Conservation (phyloP, 805 yeast species). For the Yarrowia osloensis region DNA sequence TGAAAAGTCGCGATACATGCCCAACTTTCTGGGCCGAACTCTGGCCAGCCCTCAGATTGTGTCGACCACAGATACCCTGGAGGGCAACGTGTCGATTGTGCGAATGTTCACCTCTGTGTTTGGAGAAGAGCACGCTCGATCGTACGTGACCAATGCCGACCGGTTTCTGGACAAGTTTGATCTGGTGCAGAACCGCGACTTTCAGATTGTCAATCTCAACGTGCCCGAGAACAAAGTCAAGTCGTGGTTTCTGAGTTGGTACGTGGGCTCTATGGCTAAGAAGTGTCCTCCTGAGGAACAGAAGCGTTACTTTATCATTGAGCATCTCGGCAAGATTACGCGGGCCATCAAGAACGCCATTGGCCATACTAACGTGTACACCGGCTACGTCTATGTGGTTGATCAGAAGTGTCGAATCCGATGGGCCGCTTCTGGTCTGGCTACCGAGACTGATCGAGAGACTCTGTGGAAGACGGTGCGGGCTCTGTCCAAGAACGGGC, state of each 20-base stretch:
- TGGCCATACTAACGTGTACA: slow-evolving; percentile 68
- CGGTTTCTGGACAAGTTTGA: slow-evolving; percentile 47
- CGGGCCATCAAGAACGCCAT: slow-evolving; percentile 51
- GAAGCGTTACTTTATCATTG: slow-evolving; percentile 19
- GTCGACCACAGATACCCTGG: slow-evolving; percentile 46
- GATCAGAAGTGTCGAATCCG: slow-evolving; percentile 75
- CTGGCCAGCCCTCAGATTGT: slow-evolving; percentile 43
- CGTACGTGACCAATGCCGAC: slow-evolving; percentile 56
- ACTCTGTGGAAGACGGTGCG: slow-evolving; percentile 66
- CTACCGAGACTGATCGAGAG: slow-evolving; percentile 64
- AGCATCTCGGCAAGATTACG: slow-evolving; percentile 16
- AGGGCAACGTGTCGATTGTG: slow-evolving; percentile 60
- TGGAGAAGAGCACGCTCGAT: slow-evolving; percentile 66
- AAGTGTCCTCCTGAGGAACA: slow-evolving; percentile 16
- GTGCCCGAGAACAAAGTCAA: slow-evolving; percentile 74
- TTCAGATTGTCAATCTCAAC: slow-evolving; percentile 76
- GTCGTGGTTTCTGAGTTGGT: slow-evolving; percentile 59
- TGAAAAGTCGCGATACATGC: slow-evolving; percentile 77
- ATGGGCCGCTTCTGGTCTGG: slow-evolving; percentile 89
- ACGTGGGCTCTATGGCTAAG: slow-evolving; percentile 39
- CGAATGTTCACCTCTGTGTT: slow-evolving; percentile 66
- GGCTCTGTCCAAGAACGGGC: slow-evolving; percentile 56
- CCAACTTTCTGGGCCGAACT: slow-evolving; percentile 67
- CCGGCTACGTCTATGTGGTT: slow-evolving; percentile 80
- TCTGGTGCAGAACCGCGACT: slow-evolving; percentile 46